phyloP scores from a whole-genome alignment of 2,329 filamentous ascomycete genomes.

The Colletotrichum paranaense region DNA sequence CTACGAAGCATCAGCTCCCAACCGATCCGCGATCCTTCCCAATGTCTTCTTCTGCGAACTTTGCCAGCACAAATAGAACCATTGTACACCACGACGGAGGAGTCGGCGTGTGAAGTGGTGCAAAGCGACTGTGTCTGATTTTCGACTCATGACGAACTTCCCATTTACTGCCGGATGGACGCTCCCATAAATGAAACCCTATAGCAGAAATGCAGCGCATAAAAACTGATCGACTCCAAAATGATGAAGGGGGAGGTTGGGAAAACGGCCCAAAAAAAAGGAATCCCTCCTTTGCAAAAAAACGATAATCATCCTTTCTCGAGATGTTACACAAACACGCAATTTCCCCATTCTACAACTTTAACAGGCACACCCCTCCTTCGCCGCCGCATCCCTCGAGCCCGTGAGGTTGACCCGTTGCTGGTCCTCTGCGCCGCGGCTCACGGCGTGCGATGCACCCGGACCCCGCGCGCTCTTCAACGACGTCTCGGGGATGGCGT shows the following conservation, averaged over 20 bases:
- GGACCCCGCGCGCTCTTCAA: constrained; percentile 88
- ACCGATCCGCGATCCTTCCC: constrained; percentile 22
- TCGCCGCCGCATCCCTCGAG: constrained; percentile 77
- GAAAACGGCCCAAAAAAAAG: not conserved
- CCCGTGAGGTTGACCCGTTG: constrained; percentile 86
- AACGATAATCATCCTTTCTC: not conserved
- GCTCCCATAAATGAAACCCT: constrained; percentile 33
- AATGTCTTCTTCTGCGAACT: constrained; percentile 19
- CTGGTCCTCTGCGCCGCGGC: constrained; percentile 69
- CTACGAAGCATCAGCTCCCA: constrained; percentile 19
- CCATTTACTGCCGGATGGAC: constrained; percentile 24
- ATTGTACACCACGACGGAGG: constrained; percentile 30
- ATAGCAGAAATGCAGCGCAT: constrained; percentile 34
- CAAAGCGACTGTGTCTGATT: constrained; percentile 6
- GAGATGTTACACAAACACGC: not conserved
- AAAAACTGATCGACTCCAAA: constrained; percentile 32
- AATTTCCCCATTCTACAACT: constrained; percentile 26
- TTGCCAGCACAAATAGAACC: constrained; percentile 12
- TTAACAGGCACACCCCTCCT: constrained; percentile 92
- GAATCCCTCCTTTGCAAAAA: constrained; percentile 29
- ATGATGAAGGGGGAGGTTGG: not conserved
- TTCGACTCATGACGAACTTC: constrained; percentile 15
- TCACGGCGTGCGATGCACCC: constrained; percentile 68
- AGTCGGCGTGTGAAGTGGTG: constrained; percentile 7
- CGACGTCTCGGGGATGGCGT: constrained; percentile 96